Percentiles rank a stretch among this genome's conserved stretches.
phyloP scores from a whole-genome alignment of 2,329 filamentous ascomycete species.

The Colletotrichum shisoi region DNA sequence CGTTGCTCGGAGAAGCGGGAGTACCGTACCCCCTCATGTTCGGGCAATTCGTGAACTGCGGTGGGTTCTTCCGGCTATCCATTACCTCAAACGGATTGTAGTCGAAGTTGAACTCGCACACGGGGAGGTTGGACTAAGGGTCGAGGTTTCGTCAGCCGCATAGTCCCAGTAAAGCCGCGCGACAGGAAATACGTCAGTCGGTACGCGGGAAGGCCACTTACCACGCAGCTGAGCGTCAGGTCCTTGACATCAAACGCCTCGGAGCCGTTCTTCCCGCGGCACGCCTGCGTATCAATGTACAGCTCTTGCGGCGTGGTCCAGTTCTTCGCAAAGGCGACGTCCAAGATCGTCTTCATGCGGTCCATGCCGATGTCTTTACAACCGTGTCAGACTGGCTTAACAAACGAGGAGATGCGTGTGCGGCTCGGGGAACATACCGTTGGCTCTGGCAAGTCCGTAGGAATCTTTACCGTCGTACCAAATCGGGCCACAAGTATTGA shows the following conservation, averaged over 20 bases:
- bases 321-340: conserved; percentile 17
- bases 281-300: conserved; percentile 21
- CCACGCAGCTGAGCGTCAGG: conserved; percentile 6
- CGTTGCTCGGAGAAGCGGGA: background rate
- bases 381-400: background rate
- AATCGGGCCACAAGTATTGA: conserved; percentile 21
- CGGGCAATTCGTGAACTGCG: conserved; percentile 24
- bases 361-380: conserved; percentile 22
- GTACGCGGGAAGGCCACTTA: background rate
- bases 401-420: too few relatives aligned
- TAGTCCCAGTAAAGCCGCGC: too few relatives aligned
- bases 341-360: conserved; percentile 5
- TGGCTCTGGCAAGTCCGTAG: conserved; percentile 22
- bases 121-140: conserved; percentile 17
- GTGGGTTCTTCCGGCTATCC: background rate
- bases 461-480: conserved; percentile 30
- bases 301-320: conserved; percentile 27
- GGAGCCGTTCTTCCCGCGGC: conserved; percentile 4
- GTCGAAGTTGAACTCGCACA: conserved; percentile 30
- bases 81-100: conserved; percentile 14
- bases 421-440: background rate
- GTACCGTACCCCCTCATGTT: conserved; percentile 14
- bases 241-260: background rate
- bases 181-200: too few relatives aligned
- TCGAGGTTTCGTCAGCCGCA: background rate